Base-by-base conservation (phyloP, 495 filamentous ascomycete species). In the Staphylotrichum tortipilum region DNA sequence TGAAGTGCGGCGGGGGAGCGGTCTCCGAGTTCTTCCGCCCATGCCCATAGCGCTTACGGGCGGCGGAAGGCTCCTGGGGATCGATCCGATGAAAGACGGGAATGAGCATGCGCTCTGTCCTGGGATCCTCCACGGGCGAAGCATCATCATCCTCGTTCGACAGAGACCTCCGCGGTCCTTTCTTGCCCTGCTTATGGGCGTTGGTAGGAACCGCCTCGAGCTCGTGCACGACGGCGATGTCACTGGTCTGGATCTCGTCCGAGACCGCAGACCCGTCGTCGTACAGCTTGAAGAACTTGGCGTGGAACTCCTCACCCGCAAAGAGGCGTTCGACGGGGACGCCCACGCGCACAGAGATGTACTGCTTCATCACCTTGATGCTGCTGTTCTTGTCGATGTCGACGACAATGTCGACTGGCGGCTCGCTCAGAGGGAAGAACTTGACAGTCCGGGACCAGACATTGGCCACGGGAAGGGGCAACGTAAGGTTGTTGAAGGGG, bases 401-500 rank as follows among this genome's bases (percentile, higher is more conserved):
- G n/a, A 95, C 79, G 12, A 74, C 70, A 31, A 97, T 76, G n/a
- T 76, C 63, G 38, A 91, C 65, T 0, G 88, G 85, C 1, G 57
- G 41, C 39, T 75, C 69, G 44, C 82, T 75, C 7, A 91, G 68
- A 8, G 87, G 85, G 49, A 84, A 83, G 67, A 82, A 95, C 51
- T 74, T 82, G 42, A 97, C 70, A 3, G 79, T 70, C 49, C 83
- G 82, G 45, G 68, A 76, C 81, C 86, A 92, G 18, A 84, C 70
- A 45, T 81, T 86, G 57, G 89, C 83, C 49, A 94, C 78, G 0
- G 92, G 94, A 26, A 98, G 70, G 49, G 92, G 94, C 21, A 98
- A 70, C 0, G 94, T 95, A 26, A 97, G 67, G 49, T 89, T 92
- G 70, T 87, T 96, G 76, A 94, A 98, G 2, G 92, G 92, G 68